phyloP scores from a whole-genome alignment of 441 rosid genomes.

The Gossypium schwendimanii region DNA sequence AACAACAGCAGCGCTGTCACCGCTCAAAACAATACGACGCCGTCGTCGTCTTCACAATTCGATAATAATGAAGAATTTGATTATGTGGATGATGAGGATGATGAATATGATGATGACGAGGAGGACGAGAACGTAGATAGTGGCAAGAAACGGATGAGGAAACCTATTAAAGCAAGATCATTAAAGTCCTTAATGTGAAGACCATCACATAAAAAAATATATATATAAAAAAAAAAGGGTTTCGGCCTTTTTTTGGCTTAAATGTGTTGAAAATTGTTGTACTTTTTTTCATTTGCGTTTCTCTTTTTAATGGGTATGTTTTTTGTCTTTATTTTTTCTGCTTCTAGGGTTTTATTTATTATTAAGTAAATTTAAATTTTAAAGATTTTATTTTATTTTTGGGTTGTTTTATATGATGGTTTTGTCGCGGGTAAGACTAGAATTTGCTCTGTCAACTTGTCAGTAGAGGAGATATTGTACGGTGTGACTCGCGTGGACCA shows the following conservation, averaged over 20 bases:
- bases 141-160: constrained; percentile 55
- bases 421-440: constrained; percentile 1
- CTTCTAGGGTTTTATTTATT: background rate
- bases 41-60: constrained; percentile 21
- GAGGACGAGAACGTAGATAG: constrained; percentile 25
- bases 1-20: background rate
- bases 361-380: background rate
- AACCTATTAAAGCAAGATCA: constrained; percentile 77
- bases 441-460: background rate
- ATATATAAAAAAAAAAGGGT: background rate
- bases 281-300: background rate
- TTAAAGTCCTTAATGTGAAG: constrained; percentile 78
- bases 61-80: constrained; percentile 25
- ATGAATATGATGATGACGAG: constrained; percentile 27
- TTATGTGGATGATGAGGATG: constrained; percentile 31
- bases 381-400: no score
- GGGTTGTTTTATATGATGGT: background rate
- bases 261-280: background rate
- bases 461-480: background rate
- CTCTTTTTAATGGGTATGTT: background rate
- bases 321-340: background rate
- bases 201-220: background rate
- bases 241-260: background rate
- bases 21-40: constrained; percentile 22
- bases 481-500: background rate